phyloP scores from a whole-genome alignment of 192 early-diverging fungal species.

The Coemansia asiatica region DNA sequence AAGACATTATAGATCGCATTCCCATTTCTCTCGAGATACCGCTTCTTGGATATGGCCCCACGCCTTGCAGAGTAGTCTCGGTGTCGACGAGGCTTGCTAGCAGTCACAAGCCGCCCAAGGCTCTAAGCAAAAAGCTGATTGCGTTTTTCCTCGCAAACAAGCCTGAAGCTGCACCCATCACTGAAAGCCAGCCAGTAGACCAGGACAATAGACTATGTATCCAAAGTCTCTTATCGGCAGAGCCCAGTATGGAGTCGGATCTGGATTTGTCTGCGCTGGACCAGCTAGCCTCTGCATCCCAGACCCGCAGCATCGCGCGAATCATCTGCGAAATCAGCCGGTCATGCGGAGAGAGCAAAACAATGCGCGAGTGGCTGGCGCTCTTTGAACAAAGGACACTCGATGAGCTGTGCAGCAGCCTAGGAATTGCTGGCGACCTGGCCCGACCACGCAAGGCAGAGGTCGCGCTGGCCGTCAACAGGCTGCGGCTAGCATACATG shows the following conservation, averaged over 20 bases:
- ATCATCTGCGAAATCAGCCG: constrained; percentile 24
- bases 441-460: constrained; percentile 54
- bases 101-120: constrained; percentile 33
- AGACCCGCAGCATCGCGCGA: constrained; percentile 55
- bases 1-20: constrained; percentile 31
- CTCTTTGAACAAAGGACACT: constrained; percentile 26
- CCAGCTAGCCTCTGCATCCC: constrained; percentile 56
- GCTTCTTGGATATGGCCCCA: constrained; percentile 17
- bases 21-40: constrained; percentile 25
- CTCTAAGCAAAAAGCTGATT: constrained; percentile 32
- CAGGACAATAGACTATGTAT: not conserved
- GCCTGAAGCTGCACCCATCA: not conserved
- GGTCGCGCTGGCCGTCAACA: constrained; percentile 55
- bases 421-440: constrained; percentile 39
- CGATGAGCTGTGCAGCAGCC: constrained; percentile 23
- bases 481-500: constrained; percentile 33
- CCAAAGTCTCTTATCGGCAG: not conserved
- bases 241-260: constrained; percentile 9
- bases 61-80: constrained; percentile 12
- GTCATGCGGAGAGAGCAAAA: constrained; percentile 9
- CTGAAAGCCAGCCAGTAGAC: not conserved
- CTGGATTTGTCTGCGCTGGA: constrained; percentile 58
- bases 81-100: constrained; percentile 19
- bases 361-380: constrained; percentile 41
- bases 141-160: constrained; percentile 21